Evolutionary conservation across 495 filamentous ascomycete species (phyloP).

Genomic region (Pyrenula aspistea): DNA sequence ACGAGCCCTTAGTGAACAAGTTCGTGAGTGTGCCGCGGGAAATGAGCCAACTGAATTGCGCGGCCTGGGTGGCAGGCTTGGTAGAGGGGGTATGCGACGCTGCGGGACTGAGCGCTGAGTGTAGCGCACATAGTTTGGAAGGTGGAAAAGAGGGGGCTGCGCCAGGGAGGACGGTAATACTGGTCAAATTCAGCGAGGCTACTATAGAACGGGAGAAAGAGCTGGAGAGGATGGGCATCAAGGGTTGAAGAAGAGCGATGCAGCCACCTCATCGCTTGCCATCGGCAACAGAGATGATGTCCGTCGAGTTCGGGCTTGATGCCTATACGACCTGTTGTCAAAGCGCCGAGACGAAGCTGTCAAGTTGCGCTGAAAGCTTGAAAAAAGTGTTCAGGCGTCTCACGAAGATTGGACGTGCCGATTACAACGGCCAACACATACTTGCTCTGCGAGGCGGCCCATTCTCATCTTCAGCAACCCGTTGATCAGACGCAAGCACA

Average conservation of each 20-base stretch:
- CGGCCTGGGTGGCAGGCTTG: constrained; percentile 88
- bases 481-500: too few species aligned
- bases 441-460: too few species aligned
- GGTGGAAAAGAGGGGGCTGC: constrained; percentile 73
- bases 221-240: constrained; percentile 35
- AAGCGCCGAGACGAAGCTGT: too few species aligned
- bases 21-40: constrained; percentile 88
- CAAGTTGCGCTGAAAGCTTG: too few species aligned
- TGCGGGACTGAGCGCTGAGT: constrained; percentile 73
- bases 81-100: constrained; percentile 94
- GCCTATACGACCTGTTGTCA: too few species aligned
- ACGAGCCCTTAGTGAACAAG: constrained; percentile 87
- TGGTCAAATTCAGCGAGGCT: constrained; percentile 78
- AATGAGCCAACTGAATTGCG: constrained; percentile 93
- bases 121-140: constrained; percentile 78
- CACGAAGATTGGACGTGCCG: too few species aligned
- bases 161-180: constrained; percentile 89
- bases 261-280: too few species aligned
- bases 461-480: too few species aligned
- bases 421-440: too few species aligned
- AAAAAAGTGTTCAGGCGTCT: too few species aligned
- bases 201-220: constrained; percentile 86
- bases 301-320: too few species aligned
- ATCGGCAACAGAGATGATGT: too few species aligned
- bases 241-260: constrained; percentile 8